These are phyloP conservation scores for Symmetrospora coprosmae DNA, from an alignment of 768 basidiomycete genomes.

Conservation along the genomic window DNA sequence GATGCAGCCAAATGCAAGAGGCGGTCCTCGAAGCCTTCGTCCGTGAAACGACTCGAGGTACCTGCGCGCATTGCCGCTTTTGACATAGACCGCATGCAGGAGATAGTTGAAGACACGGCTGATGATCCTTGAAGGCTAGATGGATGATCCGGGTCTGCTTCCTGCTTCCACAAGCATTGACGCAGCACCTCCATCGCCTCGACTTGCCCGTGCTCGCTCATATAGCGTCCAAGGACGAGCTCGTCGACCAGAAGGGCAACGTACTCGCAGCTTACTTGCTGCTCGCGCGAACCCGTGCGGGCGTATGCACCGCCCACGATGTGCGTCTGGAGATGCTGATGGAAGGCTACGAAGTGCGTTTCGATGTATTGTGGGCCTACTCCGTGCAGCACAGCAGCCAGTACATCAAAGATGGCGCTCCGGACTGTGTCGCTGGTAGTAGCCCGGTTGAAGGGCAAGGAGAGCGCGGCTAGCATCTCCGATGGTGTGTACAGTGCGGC, in stretches of 20 bases:
- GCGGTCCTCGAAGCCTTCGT: constrained; percentile 75
- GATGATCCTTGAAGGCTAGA: constrained; percentile 75
- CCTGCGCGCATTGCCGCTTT: constrained; percentile 71
- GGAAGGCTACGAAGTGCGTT: constrained; percentile 61
- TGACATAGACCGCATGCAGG: constrained; percentile 58
- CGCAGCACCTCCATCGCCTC: constrained; percentile 65
- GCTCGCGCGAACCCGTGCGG: constrained; percentile 53
- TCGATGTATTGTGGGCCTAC: too few species aligned
- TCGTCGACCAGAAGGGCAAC: constrained; percentile 68
- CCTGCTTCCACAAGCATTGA: too few species aligned
- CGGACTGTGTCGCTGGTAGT: too few species aligned
- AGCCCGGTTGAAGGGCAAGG: neutral
- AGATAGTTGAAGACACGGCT: constrained; percentile 53
- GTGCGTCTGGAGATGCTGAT: constrained; percentile 59
- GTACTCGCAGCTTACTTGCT: constrained; percentile 53
- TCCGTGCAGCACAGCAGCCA: too few species aligned
- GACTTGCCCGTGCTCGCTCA: constrained; percentile 89
- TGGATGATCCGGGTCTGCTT: constrained; percentile 84
- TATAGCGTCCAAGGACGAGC: constrained; percentile 69
- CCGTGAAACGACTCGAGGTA: constrained; percentile 82
- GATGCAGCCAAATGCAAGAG: constrained; percentile 71
- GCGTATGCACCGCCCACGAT: constrained; percentile 40
- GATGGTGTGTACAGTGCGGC: constrained; percentile 44
- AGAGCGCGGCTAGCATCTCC: constrained; percentile 59
- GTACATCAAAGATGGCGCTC: too few species aligned